These are phyloP conservation scores for Penicillium odoratum DNA, from an alignment of 495 filamentous ascomycete genomes.

Conservation along the genomic window DNA sequence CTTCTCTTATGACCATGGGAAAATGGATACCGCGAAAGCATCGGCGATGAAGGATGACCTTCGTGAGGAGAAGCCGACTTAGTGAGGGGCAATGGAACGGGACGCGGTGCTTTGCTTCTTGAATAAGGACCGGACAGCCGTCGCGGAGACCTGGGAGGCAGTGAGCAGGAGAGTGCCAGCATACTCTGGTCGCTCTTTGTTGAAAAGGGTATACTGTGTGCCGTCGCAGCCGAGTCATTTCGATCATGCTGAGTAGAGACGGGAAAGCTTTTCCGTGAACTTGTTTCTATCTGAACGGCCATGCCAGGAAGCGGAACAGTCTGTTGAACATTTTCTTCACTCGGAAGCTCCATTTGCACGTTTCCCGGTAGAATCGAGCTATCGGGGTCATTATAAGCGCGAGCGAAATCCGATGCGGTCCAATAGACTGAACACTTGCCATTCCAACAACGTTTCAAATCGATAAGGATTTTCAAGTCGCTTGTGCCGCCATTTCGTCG, in stretches of 20 bases:
- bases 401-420: conserved; percentile 66
- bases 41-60: conserved; percentile 31
- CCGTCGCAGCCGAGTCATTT: conserved; percentile 45
- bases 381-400: conserved; percentile 56
- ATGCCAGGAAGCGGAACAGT: conserved; percentile 3
- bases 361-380: conserved; percentile 76
- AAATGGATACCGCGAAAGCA: conserved; percentile 35
- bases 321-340: conserved; percentile 20
- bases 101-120: conserved; percentile 59
- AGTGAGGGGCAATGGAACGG: conserved; percentile 47
- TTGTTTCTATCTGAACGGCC: conserved; percentile 24
- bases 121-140: conserved; percentile 40
- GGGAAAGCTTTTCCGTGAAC: conserved; percentile 27
- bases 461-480: conserved; percentile 86
- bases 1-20: conserved; percentile 69
- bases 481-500: conserved; percentile 60
- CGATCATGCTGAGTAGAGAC: conserved; percentile 39
- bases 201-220: conserved; percentile 46
- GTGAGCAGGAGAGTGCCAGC: conserved; percentile 78
- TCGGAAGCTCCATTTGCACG: conserved; percentile 30
- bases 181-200: conserved; percentile 57
- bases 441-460: conserved; percentile 97
- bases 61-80: conserved; percentile 28
- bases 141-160: conserved; percentile 65
- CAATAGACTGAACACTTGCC: conserved; percentile 86